A percentile compares a stretch with the other conserved stretches of the same genome.
Evolutionary conservation across 2,329 filamentous ascomycete species (phyloP).

Genomic region (Claviceps arundinis): DNA sequence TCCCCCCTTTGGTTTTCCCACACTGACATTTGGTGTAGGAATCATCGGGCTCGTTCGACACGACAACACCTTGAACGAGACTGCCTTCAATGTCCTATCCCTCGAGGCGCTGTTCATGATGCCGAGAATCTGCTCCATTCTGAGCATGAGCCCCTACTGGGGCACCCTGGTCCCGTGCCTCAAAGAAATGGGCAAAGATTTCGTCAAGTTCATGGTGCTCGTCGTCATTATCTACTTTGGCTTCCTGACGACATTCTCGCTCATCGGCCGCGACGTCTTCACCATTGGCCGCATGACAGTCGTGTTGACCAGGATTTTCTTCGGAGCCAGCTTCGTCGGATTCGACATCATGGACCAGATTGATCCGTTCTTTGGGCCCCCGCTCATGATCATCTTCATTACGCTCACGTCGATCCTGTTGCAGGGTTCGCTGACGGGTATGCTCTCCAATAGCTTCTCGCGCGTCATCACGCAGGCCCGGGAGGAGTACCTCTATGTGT

Average conservation of each 20-base stretch:
- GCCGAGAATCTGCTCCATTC: conserved; percentile 73
- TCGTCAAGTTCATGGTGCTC: conserved; percentile 70
- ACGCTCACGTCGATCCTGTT: conserved; percentile 66
- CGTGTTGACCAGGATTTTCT: conserved; percentile 70
- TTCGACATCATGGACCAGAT: conserved; percentile 55
- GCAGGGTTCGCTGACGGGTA: conserved; percentile 65
- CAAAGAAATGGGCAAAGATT: conserved; percentile 90
- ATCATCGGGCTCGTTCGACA: conserved; percentile 30
- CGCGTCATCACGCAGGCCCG: conserved; percentile 49
- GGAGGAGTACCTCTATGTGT: conserved; percentile 72
- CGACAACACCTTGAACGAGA: conserved; percentile 52
- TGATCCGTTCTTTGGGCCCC: conserved; percentile 44
- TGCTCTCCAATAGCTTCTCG: conserved; percentile 63
- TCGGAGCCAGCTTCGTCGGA: conserved; percentile 61
- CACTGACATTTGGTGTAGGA: conserved; percentile 11
- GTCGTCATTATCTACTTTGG: conserved; percentile 75
- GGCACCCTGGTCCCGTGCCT: conserved; percentile 80
- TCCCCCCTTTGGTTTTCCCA: neutral
- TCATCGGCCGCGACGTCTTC: conserved; percentile 60
- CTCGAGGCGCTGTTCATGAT: conserved; percentile 84
- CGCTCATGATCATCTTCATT: conserved; percentile 59
- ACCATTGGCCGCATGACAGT: conserved; percentile 56
- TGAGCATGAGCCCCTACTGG: conserved; percentile 82
- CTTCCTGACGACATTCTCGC: conserved; percentile 76
- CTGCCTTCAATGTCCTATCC: conserved; percentile 79